A percentile compares a stretch with the other conserved stretches of the same genome.
These are phyloP conservation scores for Trichoderma asperelloides DNA, from an alignment of 495 filamentous ascomycete genomes.

Conservation along the genomic window DNA sequence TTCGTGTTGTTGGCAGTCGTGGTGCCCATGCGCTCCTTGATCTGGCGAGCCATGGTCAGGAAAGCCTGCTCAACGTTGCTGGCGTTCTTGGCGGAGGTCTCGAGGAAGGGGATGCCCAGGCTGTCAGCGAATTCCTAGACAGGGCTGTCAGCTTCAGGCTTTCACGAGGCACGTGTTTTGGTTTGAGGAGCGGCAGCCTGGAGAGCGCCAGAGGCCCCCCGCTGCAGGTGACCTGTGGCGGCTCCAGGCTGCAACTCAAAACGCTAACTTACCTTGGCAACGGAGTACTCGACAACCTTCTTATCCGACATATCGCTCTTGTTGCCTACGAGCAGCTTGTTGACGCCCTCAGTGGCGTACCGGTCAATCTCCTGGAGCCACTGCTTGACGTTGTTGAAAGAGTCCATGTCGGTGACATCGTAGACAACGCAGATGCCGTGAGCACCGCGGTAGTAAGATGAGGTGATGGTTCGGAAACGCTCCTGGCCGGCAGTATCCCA, in stretches of 20 bases:
- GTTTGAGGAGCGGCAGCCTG: conserved; percentile 1
- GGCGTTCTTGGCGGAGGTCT: conserved; percentile 98
- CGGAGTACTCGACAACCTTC: conserved; percentile 99
- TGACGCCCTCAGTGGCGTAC: conserved; percentile 97
- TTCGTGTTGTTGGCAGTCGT: conserved; percentile 94
- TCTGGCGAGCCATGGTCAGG: conserved; percentile 98
- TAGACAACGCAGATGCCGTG: conserved; percentile 99
- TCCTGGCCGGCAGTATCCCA: conserved; percentile 99
- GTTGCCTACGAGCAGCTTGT: conserved; percentile 98
- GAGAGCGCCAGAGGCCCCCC: neutral
- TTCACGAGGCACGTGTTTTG: neutral
- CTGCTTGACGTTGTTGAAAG: conserved; percentile 99
- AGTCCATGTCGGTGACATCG: conserved; percentile 99
- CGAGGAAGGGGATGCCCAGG: conserved; percentile 97
- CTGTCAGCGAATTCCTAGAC: conserved; percentile 94
- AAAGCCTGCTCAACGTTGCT: conserved; percentile 99
- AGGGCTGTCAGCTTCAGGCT: conserved; percentile 10
- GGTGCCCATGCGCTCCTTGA: conserved; percentile 99
- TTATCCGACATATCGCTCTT: conserved; percentile 99
- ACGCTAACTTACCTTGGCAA: conserved; percentile 69
- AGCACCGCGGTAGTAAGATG: conserved; percentile 96
- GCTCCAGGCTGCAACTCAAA: neutral
- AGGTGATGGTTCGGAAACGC: conserved; percentile 98
- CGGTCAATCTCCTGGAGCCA: conserved; percentile 99
- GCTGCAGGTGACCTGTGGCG: neutral